These are phyloP conservation scores for Puccinia triticina DNA, from an alignment of 1,284 basidiomycete species.

Conservation along the genomic window DNA sequence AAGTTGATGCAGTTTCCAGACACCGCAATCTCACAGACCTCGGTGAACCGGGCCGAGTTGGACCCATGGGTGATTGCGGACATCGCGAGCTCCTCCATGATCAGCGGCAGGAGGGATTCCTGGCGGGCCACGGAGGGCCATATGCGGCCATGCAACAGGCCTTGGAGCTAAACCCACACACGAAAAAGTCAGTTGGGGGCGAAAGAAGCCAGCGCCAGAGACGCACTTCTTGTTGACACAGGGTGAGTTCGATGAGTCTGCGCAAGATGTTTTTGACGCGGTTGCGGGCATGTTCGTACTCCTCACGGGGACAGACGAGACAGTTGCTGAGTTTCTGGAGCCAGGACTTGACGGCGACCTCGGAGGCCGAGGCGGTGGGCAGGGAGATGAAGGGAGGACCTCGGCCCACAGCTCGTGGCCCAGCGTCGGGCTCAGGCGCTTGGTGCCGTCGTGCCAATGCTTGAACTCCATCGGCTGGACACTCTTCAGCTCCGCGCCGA, in stretches of 20 bases:
- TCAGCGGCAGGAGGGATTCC: constrained; percentile 65
- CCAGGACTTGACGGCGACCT: constrained; percentile 76
- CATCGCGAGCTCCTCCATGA: constrained; percentile 76
- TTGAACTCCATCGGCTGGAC: constrained; percentile 36
- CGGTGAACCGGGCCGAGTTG: constrained; percentile 74
- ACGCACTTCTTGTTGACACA: constrained; percentile 70
- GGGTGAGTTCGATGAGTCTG: constrained; percentile 73
- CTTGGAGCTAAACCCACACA: constrained; percentile 46
- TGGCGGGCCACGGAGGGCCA: constrained; percentile 50
- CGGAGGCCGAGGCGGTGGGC: constrained; percentile 63
- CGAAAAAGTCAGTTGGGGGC: background rate
- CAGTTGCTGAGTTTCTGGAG: constrained; percentile 75
- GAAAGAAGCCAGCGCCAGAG: background rate
- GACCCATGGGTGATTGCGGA: constrained; percentile 78
- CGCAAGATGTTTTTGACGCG: constrained; percentile 74
- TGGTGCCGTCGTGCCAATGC: constrained; percentile 57
- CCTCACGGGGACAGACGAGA: constrained; percentile 69
- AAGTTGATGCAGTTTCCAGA: constrained; percentile 75
- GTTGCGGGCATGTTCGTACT: constrained; percentile 56
- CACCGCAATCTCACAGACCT: constrained; percentile 73
- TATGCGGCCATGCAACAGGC: constrained; percentile 42
- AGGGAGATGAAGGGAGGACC: constrained; percentile 69
- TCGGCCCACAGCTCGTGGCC: constrained; percentile 77
- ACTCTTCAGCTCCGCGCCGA: constrained; percentile 75
- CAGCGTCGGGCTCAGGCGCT: constrained; percentile 62